Evolutionary conservation across 352 stramenopile species (phyloP).

Genomic region (Phytophthora agathidicida): DNA sequence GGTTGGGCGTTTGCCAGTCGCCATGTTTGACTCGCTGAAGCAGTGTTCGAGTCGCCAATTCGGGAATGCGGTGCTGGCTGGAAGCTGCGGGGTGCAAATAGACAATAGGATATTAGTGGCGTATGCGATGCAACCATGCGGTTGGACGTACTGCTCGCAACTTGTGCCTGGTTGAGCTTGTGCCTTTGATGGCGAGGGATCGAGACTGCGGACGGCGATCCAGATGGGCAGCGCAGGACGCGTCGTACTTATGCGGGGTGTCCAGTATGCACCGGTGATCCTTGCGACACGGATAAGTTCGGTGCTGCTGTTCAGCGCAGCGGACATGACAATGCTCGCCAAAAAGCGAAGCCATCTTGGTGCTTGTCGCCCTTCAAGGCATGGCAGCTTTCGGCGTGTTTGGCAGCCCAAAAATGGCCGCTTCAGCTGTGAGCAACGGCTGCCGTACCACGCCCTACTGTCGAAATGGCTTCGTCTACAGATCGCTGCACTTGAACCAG

Average conservation of each 20-base stretch:
- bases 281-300: conserved; percentile 18
- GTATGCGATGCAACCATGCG: background rate
- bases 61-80: conserved; percentile 9
- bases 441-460: conserved; percentile 19
- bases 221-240: conserved; percentile 7
- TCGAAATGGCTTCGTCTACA: conserved; percentile 24
- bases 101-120: conserved; percentile 9
- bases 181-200: conserved; percentile 13
- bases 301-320: conserved; percentile 6
- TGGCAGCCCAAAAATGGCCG: too few relatives aligned
- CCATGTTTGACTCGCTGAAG: conserved; percentile 21
- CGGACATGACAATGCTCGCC: too few relatives aligned
- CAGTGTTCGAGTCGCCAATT: conserved; percentile 27
- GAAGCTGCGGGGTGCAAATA: conserved; percentile 22
- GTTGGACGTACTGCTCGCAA: conserved; percentile 5
- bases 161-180: too few relatives aligned
- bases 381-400: too few relatives aligned
- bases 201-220: background rate
- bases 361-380: too few relatives aligned
- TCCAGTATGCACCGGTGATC: conserved; percentile 4
- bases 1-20: conserved; percentile 18
- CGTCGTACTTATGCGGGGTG: conserved; percentile 16
- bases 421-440: too few relatives aligned
- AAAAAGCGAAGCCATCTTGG: too few relatives aligned
- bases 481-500: background rate